Percentiles rank a stretch among this genome's conserved stretches.
phyloP scores from a whole-genome alignment of 2,329 filamentous ascomycete genomes.

The Ceratocystis alfenasii region DNA sequence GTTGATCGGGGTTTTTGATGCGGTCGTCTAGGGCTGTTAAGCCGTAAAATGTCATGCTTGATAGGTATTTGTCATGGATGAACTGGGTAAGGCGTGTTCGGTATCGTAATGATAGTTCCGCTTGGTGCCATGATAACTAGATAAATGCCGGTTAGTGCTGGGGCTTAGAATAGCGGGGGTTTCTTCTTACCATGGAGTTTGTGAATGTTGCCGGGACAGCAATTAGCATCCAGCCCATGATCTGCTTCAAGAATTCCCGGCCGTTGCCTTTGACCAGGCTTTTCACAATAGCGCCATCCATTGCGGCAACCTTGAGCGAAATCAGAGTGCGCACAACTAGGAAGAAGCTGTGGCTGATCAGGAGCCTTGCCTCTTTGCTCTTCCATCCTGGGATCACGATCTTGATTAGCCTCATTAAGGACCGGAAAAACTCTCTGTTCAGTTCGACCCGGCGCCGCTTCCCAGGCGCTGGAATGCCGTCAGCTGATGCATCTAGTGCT shows the following conservation, averaged over 20 bases:
- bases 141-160: background rate
- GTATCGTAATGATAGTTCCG: slow-evolving; percentile 84
- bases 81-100: slow-evolving; percentile 84
- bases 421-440: slow-evolving; percentile 70
- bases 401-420: slow-evolving; percentile 61
- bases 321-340: slow-evolving; percentile 81
- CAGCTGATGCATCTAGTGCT: slow-evolving; percentile 30
- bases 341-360: slow-evolving; percentile 88
- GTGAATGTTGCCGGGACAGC: slow-evolving; percentile 94
- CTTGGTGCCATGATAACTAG: slow-evolving; percentile 91
- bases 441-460: slow-evolving; percentile 72
- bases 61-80: slow-evolving; percentile 91
- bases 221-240: slow-evolving; percentile 98
- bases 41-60: slow-evolving; percentile 96
- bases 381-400: slow-evolving; percentile 86
- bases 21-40: slow-evolving; percentile 90
- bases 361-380: slow-evolving; percentile 73
- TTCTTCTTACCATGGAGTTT: slow-evolving; percentile 72
- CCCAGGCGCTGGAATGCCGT: slow-evolving; percentile 31
- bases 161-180: background rate
- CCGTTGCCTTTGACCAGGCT: slow-evolving; percentile 83
- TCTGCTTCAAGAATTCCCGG: slow-evolving; percentile 72
- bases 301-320: slow-evolving; percentile 87
- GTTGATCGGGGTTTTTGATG: slow-evolving; percentile 96
- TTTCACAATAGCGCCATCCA: slow-evolving; percentile 89